Conservation (phyloP, 768 basidiomycete genomes). For the Mycena albidolilacea region DNA sequence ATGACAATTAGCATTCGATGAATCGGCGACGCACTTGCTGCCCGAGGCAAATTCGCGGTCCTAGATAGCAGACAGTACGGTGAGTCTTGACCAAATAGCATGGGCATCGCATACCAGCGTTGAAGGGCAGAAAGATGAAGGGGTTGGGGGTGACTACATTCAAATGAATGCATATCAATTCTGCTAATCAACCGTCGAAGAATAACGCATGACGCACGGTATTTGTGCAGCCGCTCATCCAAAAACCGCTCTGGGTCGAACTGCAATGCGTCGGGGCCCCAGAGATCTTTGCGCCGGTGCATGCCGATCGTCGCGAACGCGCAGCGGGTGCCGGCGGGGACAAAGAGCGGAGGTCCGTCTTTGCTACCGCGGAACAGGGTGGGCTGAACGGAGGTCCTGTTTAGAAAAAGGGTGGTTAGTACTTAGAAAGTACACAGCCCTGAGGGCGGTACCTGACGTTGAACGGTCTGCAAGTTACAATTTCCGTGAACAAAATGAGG, state of each 20-base stretch:
- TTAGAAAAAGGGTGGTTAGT: constrained; percentile 3
- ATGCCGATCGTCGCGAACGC: constrained; percentile 64
- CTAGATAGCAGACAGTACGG: no score
- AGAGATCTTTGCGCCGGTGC: constrained; percentile 74
- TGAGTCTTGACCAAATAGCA: no score
- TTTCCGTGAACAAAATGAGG: neutral
- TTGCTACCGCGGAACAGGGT: constrained; percentile 47
- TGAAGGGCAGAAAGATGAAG: constrained; percentile 67
- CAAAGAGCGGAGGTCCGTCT: constrained; percentile 55
- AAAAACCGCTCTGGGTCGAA: constrained; percentile 82
- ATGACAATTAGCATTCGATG: neutral
- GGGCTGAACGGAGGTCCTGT: constrained; percentile 41
- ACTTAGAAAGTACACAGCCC: neutral
- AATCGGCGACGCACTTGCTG: constrained; percentile 55
- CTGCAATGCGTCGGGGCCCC: constrained; percentile 76
- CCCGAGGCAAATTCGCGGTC: constrained; percentile 65
- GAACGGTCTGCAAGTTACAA: constrained; percentile 49
- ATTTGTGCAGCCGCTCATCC: constrained; percentile 70
- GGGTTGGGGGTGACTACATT: constrained; percentile 36
- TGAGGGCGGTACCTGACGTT: constrained; percentile 47
- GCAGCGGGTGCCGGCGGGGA: constrained; percentile 56
- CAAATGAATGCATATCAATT: no score
- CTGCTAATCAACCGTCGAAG: constrained; percentile 34
- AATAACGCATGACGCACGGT: constrained; percentile 65
- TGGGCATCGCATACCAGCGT: constrained; percentile 48